These are phyloP conservation scores for Verticillium albo-atrum DNA, from an alignment of 2,329 filamentous ascomycete species.

Conservation along the genomic window DNA sequence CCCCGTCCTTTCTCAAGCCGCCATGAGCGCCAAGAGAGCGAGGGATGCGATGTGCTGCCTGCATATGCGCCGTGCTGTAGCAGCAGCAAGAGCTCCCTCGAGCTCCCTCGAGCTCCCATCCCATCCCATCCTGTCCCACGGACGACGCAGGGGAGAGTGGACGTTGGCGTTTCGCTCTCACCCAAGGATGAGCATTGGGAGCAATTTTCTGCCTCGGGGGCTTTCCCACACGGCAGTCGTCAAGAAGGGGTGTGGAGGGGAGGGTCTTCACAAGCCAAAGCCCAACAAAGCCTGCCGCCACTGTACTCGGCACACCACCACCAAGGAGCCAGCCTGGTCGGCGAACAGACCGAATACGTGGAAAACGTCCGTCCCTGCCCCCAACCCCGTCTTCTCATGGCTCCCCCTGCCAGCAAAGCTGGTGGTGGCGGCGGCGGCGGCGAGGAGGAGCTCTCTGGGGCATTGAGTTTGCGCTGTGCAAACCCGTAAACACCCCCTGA, in stretches of 20 bases:
- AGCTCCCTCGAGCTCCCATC: background rate
- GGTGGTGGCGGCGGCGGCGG: background rate
- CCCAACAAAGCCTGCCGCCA: background rate
- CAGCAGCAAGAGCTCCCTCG: background rate
- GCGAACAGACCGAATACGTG: background rate
- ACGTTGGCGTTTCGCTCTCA: background rate
- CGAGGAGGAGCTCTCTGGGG: background rate
- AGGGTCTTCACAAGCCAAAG: background rate
- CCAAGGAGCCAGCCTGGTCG: background rate
- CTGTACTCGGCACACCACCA: background rate
- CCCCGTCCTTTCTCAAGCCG: background rate
- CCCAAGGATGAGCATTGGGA: background rate
- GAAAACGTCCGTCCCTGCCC: background rate
- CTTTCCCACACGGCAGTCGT: background rate
- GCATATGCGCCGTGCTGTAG: background rate
- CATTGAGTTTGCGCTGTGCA: background rate
- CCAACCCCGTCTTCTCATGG: background rate
- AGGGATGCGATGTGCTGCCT: background rate
- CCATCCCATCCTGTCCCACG: background rate
- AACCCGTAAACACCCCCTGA: background rate
- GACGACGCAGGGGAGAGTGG: background rate
- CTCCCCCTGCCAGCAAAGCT: background rate
- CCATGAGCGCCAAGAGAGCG: background rate
- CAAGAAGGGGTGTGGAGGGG: background rate
- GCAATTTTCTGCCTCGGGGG: background rate